These are phyloP conservation scores for Paramecium sexaurelia DNA, from an alignment of 73 alveolate genomes.

Conservation along the genomic window DNA sequence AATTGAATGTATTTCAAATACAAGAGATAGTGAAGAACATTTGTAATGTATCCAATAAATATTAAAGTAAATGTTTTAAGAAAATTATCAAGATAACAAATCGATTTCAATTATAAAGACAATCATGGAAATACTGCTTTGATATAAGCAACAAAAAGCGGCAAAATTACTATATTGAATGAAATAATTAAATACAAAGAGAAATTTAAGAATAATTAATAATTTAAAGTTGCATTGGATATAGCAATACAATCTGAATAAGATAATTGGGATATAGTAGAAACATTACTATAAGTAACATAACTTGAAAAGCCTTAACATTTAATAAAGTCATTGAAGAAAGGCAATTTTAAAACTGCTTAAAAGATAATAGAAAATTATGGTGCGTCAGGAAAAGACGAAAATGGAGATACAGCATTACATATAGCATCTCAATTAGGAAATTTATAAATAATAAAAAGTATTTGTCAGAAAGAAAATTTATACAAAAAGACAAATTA, in stretches of 20 bases:
- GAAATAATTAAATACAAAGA: background rate
- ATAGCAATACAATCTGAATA: background rate
- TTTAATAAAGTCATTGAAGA: background rate
- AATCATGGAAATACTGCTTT: slow-evolving; percentile 31
- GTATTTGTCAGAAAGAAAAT: background rate
- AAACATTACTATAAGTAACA: background rate
- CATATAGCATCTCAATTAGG: slow-evolving; percentile 53
- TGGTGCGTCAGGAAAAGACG: slow-evolving; percentile 25
- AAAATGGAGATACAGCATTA: slow-evolving; percentile 65
- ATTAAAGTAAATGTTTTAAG: background rate
- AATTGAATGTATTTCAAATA: background rate
- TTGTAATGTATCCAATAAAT: background rate
- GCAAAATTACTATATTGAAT: slow-evolving; percentile 14
- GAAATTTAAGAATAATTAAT: background rate
- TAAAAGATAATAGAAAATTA: background rate
- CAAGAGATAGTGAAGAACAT: slow-evolving; percentile 36
- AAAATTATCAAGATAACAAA: background rate
- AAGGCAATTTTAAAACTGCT: slow-evolving; percentile 19
- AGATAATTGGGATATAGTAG: slow-evolving; percentile 57
- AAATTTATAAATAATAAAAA: slow-evolving; percentile 12
- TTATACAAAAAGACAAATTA: background rate
- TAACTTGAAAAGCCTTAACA: slow-evolving; percentile 15
- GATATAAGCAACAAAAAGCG: background rate
- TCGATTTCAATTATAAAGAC: background rate
- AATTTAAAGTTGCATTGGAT: background rate